A percentile compares a stretch with the other conserved stretches of the same genome.
Evolutionary conservation across 1,139 yeast genomes (phyloP).

Genomic region (Diutina siamensis): DNA sequence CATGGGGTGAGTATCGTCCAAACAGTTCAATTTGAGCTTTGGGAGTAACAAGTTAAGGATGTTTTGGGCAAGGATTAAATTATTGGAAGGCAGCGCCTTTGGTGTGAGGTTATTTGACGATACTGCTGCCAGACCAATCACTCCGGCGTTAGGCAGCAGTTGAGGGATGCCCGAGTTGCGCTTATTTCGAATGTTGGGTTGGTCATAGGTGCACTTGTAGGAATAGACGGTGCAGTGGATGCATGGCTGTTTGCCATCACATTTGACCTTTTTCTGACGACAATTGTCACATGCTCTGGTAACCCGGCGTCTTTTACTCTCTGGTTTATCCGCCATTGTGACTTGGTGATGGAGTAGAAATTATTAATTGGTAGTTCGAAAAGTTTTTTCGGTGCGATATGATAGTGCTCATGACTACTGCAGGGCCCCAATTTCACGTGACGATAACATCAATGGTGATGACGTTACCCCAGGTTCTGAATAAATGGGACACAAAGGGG

Average conservation of each 20-base stretch:
- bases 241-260: constrained; percentile 84
- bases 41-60: constrained; percentile 35
- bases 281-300: constrained; percentile 81
- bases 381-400: neutral
- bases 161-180: constrained; percentile 5
- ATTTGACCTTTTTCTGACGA: constrained; percentile 67
- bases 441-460: neutral
- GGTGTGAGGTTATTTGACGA: neutral
- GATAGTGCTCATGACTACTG: neutral
- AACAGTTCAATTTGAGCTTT: constrained; percentile 27
- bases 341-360: neutral
- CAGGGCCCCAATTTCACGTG: neutral
- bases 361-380: neutral
- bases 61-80: constrained; percentile 11
- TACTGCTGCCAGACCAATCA: neutral
- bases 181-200: constrained; percentile 56
- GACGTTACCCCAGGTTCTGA: neutral
- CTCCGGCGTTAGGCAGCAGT: constrained; percentile 5
- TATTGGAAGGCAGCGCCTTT: constrained; percentile 5
- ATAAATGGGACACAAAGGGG: neutral
- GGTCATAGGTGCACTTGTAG: constrained; percentile 58
- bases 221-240: constrained; percentile 84
- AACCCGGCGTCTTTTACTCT: constrained; percentile 57
- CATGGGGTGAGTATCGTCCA: constrained; percentile 19
- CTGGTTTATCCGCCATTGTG: neutral